Percentiles rank a stretch among this genome's conserved stretches.
Conservation (phyloP, 2,329 filamentous ascomycete species). For the Neofusicoccum ribis region DNA sequence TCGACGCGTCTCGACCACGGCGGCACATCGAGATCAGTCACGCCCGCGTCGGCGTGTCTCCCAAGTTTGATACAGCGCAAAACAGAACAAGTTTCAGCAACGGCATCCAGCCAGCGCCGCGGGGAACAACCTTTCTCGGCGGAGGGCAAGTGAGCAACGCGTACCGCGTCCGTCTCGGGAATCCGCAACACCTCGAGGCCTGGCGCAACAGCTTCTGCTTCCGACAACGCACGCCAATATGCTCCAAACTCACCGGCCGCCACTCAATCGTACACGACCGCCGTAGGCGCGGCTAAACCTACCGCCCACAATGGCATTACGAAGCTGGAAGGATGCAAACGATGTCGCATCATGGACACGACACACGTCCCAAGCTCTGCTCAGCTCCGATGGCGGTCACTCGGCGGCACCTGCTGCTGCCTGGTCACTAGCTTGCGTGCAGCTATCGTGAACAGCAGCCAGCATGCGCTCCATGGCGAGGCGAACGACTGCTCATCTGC, state of each 20-base stretch:
- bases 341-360: slow-evolving; percentile 18
- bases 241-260: slow-evolving; percentile 3
- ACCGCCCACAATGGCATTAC: background rate
- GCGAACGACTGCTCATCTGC: slow-evolving; percentile 11
- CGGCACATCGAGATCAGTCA: background rate
- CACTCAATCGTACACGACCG: background rate
- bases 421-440: slow-evolving; percentile 3
- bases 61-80: background rate
- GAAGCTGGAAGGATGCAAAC: slow-evolving; percentile 14
- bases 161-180: background rate
- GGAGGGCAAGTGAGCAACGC: background rate
- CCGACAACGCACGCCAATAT: background rate
- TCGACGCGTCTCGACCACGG: background rate
- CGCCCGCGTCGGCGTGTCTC: background rate
- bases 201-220: background rate
- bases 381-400: slow-evolving; percentile 15
- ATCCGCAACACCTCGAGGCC: background rate
- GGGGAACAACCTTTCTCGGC: background rate
- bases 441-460: background rate
- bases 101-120: background rate
- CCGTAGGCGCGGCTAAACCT: slow-evolving; percentile 8
- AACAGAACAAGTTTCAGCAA: slow-evolving; percentile 18
- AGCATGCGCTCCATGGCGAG: background rate
- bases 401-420: slow-evolving; percentile 13
- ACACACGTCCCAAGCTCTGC: slow-evolving; percentile 8